Percentiles rank a stretch among this genome's conserved stretches.
phyloP scores from a whole-genome alignment of 371 early-diverging fungal genomes.

The Apophysomyces sp. region DNA sequence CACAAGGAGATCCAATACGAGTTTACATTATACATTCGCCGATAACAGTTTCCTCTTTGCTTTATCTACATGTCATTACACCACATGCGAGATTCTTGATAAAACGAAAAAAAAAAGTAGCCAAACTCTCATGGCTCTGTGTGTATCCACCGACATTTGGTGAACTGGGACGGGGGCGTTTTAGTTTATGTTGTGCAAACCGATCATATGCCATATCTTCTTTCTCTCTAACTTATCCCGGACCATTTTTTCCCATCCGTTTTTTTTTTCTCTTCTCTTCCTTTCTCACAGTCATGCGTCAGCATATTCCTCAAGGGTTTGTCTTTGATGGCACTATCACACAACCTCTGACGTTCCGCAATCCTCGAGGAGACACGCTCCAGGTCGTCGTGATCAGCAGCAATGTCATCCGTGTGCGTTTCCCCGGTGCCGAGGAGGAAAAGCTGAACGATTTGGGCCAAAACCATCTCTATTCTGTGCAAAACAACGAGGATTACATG shows the following conservation, averaged over 20 bases:
- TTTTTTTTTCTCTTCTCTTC: constrained; percentile 8
- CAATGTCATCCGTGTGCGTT: constrained; percentile 19
- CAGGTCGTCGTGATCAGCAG: constrained; percentile 14
- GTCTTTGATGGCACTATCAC: constrained; percentile 10
- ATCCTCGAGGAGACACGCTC: constrained; percentile 18
- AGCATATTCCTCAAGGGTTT: constrained; percentile 28
- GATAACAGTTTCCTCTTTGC: too few relatives aligned
- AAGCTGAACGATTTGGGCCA: neutral
- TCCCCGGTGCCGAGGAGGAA: neutral
- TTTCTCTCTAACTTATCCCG: too few relatives aligned
- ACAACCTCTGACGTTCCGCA: constrained; percentile 29
- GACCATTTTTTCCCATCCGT: constrained; percentile 5
- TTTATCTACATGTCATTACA: too few relatives aligned
- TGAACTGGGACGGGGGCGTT: neutral
- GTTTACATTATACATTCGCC: constrained; percentile 36
- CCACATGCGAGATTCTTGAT: too few relatives aligned
- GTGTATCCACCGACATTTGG: neutral
- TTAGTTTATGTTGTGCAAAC: neutral
- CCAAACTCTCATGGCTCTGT: too few relatives aligned
- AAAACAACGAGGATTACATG: neutral
- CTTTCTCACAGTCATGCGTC: constrained; percentile 20
- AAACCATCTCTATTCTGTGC: neutral
- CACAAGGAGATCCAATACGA: constrained; percentile 46
- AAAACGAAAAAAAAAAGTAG: too few relatives aligned
- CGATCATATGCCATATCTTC: neutral